These are phyloP conservation scores for sorghum (Sorghum bicolor) DNA, from an alignment of 176 grass and related monocot genomes.

Conservation along the genomic window Sorghum_bicolor_NCBIv3 NC_012871.2:54597501-54598000, in stretches of 20 bases:
- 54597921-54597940: background rate
- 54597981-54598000: background rate
- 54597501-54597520: conserved; percentile 44
- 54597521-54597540: conserved; percentile 37
- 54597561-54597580: conserved; percentile 52
- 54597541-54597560: conserved; percentile 41
- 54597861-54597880: conserved; percentile 32
- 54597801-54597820: conserved; percentile 50
- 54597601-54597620: conserved; percentile 10
- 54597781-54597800: conserved; percentile 40
- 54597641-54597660: conserved; percentile 21
- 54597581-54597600: conserved; percentile 51
- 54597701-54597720: conserved; percentile 33
- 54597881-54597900: background rate
- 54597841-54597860: conserved; percentile 41
- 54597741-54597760: conserved; percentile 39
- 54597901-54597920: background rate
- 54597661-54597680: conserved; percentile 28
- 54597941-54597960: background rate
- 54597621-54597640: conserved; percentile 24
- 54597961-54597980: background rate
- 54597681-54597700: conserved; percentile 46
- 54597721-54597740: conserved; percentile 31
- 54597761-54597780: conserved; percentile 39
- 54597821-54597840: conserved; percentile 39